Evolutionary conservation across 2,329 filamentous ascomycete species (phyloP), one percentile per base, ranked within the genome.

Genomic region (Scedosporium dehoogii): DNA sequence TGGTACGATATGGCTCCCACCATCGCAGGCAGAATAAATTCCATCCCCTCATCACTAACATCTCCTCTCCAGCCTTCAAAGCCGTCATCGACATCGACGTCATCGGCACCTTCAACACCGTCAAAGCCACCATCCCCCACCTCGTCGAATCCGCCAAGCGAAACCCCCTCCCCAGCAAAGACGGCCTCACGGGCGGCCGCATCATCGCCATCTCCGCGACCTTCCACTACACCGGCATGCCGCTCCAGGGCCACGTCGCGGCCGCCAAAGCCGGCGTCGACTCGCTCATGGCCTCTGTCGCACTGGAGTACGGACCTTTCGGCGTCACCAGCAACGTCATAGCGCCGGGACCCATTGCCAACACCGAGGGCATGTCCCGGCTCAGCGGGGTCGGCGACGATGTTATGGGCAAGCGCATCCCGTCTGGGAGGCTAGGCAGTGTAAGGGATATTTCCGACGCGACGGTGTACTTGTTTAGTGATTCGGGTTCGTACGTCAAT

Each of bases 11-110:
- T 48, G 5, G 10, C 10, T 18, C 18, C 23, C n/a, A 12, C 10
- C 18, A 21, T 21, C 1, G 1, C 14, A 6, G 4, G 21, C 29
- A 23, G 9, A 9, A 18, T 21, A 23, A 21, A 27, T 2, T 10
- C 53, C 25, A 23, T 10, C 38, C 38, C 44, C 42, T 59, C 29
- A 21, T 61, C 21, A 4, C 23, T 46, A 38, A 29, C 56, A 63
- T 53, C 55, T 21, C 16, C 27, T 61, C 3, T 9, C 18, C 16
- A 66, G 94, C 91, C 3, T 96, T 99, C 85, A 96, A 92, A 74
- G 82, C 90, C 0, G 94, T 99, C 67, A 93, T 97, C 69, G 94
- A 97, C 65, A 99, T 99, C 70, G 94, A 97, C 72, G 88, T 96
- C 2, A 75, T 97, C 42, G 94, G 94, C 38, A 96, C 90, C 16